These are phyloP conservation scores for Hebeloma cylindrosporum DNA, from an alignment of 768 basidiomycete species.

Conservation along the genomic window DNA sequence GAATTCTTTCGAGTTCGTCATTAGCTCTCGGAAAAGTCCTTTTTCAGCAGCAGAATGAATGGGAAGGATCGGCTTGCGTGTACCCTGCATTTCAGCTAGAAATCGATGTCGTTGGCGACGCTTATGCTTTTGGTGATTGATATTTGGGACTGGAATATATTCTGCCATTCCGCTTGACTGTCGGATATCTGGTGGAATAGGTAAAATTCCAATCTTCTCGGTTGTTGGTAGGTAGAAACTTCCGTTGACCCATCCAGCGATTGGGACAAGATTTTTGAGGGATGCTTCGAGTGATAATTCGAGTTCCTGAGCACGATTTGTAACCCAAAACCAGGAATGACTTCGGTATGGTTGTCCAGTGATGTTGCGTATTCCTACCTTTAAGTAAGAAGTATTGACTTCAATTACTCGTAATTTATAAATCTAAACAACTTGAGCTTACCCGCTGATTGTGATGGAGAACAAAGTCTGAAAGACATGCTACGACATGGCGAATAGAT, in stretches of 20 bases:
- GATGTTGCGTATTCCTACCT: slow-evolving; percentile 28
- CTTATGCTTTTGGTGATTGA: no score
- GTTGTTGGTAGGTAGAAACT: slow-evolving; percentile 18
- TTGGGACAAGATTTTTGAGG: background rate
- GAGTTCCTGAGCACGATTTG: slow-evolving; percentile 20
- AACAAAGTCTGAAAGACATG: slow-evolving; percentile 23
- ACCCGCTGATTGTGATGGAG: slow-evolving; percentile 28
- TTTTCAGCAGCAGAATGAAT: slow-evolving; percentile 24
- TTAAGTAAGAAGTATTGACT: background rate
- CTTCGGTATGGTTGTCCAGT: slow-evolving; percentile 23
- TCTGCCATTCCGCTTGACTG: slow-evolving; percentile 7
- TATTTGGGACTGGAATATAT: background rate
- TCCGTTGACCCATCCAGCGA: slow-evolving; percentile 20
- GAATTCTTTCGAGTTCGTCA: slow-evolving; percentile 6
- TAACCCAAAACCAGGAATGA: slow-evolving; percentile 25
- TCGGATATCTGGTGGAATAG: slow-evolving; percentile 5
- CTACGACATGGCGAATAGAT: slow-evolving; percentile 21
- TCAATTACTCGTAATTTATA: no score
- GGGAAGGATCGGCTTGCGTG: slow-evolving; percentile 21
- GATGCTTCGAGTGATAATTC: slow-evolving; percentile 7
- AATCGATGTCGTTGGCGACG: slow-evolving; percentile 15
- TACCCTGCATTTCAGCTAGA: slow-evolving; percentile 24
- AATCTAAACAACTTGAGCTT: slow-evolving; percentile 14
- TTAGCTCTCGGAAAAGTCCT: slow-evolving; percentile 18
- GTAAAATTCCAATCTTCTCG: slow-evolving; percentile 17